Conservation (phyloP, 257 asterid genomes). For the Solanum sitiens region DNA sequence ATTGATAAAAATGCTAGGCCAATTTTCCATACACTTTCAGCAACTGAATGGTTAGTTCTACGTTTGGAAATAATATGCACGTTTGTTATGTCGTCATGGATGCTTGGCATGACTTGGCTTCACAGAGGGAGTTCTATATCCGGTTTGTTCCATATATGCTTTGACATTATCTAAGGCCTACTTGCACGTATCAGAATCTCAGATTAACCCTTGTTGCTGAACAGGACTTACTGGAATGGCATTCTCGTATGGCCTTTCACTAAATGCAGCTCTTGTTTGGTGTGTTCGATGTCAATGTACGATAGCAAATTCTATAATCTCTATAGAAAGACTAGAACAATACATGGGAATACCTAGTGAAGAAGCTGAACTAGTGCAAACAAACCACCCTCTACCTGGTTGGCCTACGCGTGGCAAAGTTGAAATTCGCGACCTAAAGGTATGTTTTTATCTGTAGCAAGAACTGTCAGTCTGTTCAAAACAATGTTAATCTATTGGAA, state of each 20-base stretch:
- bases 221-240: not conserved
- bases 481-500: not conserved
- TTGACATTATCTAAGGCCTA: not conserved
- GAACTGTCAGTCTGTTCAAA: not conserved
- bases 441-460: not conserved
- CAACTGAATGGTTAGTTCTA: not conserved
- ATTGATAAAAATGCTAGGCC: not conserved
- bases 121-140: not conserved
- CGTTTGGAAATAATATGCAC: not conserved
- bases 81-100: not conserved
- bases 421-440: not conserved
- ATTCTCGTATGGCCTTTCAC: not conserved
- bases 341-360: not conserved
- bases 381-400: not conserved
- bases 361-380: not conserved
- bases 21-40: not conserved
- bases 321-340: not conserved
- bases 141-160: not conserved
- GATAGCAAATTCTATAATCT: not conserved
- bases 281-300: not conserved
- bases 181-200: not conserved
- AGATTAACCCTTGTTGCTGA: not conserved
- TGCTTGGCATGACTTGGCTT: not conserved
- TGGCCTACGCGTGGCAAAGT: not conserved
- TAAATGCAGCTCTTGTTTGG: not conserved